Base-by-base conservation (phyloP, 2,329 filamentous ascomycete genomes). In the Fusarium veterinarium region DNA sequence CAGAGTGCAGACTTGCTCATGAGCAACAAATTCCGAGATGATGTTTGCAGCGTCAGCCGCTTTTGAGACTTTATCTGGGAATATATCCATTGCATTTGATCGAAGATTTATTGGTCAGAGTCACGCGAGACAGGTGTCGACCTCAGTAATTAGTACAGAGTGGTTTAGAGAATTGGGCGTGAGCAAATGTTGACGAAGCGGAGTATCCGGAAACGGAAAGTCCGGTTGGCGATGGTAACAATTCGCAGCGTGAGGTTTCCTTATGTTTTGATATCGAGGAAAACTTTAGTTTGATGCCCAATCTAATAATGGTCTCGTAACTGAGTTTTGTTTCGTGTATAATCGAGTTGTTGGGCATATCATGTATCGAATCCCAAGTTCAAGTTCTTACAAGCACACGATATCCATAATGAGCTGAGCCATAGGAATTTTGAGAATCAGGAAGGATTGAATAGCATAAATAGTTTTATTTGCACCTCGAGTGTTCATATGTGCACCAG, bases 1-100 rank as follows among this genome's bases (percentile, higher is more conserved):
- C 13, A 52, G 42, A 23, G 31, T 51, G 16, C 23, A 38, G 10
- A 76, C 35, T 51, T 75, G 61, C 40, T 76, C 60, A 19, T 66
- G 35, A 19, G 74, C 64, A 20, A 75, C 53, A 41, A 76, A 76
- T 14, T 60, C 25, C 4, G 74, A 67, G 23, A 76, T 33, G 10
- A 40, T 33, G 33, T 76, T 76, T 19, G 40, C 41, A 53, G 70
- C 60, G 33, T 62, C 53, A 37, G 55, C 60, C 28, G 48, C 65
- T 31, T n/a, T 31, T 9, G 35, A 23, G 12, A 11, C 41, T n/a
- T 44, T 31, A 30, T 56, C 40, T 6, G 23, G 48, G 8, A 41
- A 61, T 17, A 33, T n/a, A 16, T 30, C 12, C 42, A 59, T 62
- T 8, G 1, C 16, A 8, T 17, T 38, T 11, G 17, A 42, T 28